phyloP scores from a whole-genome alignment of 2,329 filamentous ascomycete species.

The Thelonectria rubi region DNA sequence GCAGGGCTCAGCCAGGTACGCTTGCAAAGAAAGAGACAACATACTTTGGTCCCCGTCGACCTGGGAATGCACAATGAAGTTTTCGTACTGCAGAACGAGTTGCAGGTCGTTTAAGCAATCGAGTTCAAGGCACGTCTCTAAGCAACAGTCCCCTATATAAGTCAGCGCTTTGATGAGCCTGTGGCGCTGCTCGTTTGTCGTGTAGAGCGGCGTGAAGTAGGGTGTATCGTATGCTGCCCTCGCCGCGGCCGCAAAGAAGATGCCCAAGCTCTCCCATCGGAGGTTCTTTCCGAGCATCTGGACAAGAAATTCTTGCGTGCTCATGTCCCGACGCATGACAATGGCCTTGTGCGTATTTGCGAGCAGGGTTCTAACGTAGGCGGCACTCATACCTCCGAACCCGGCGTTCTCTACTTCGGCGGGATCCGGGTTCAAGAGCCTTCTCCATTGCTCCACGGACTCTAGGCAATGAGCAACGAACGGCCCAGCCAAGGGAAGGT shows the following conservation, averaged over 20 bases:
- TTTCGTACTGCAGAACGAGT: conserved; percentile 55
- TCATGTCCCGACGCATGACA: neutral
- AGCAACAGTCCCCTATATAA: conserved; percentile 18
- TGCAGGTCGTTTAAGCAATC: conserved; percentile 54
- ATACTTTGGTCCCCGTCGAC: conserved; percentile 51
- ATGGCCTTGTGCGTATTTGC: conserved; percentile 8
- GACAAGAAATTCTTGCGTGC: conserved; percentile 6
- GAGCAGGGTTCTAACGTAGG: conserved; percentile 6
- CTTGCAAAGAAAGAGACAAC: too few relatives aligned
- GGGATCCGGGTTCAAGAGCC: too few relatives aligned
- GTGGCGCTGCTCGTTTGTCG: conserved; percentile 5
- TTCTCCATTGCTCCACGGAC: too few relatives aligned
- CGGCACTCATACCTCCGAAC: too few relatives aligned
- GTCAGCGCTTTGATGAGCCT: conserved; percentile 12
- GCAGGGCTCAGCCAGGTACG: too few relatives aligned
- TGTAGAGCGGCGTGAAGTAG: conserved; percentile 8
- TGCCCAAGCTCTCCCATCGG: conserved; percentile 19
- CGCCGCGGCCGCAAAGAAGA: conserved; percentile 16
- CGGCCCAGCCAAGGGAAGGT: conserved; percentile 17
- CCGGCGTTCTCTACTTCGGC: too few relatives aligned
- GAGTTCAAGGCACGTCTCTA: conserved; percentile 26
- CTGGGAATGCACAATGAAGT: conserved; percentile 53
- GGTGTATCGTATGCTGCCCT: conserved; percentile 10
- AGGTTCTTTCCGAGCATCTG: conserved; percentile 17
- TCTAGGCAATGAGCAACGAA: conserved; percentile 21